Base-by-base conservation (phyloP, 306 rosid genomes). In the Prunus dulcis region DNA sequence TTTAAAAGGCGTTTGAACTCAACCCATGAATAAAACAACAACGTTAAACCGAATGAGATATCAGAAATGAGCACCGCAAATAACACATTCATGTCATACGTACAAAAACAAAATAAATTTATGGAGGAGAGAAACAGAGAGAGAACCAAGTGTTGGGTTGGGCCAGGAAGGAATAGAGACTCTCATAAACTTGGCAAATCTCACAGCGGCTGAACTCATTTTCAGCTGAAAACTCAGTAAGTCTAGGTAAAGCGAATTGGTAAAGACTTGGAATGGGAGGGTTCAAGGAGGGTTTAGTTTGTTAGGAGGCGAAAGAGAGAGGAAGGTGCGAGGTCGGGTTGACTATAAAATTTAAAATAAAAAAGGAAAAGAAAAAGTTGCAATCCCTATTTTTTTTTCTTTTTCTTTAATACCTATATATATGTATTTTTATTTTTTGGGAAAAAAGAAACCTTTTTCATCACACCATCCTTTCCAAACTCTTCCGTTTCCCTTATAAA, bases 151-250 rank as follows among this genome's bases (percentile, higher is more conserved):
- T 25, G 87, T 80, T 74, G 88, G 74, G 22, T 85, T 6, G 53
- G 85, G 79, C 34, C 65, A 50, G 3, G 57, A 32, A 22, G 84
- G 61, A 58, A 81, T 71, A 71, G 91, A 80, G 64, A 64, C 12
- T 78, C 88, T 87, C 50, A 87, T 78, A 76, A 78, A 66, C 84
- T 86, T 91, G 62, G 82, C 73, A 17, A 93, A 76, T 84, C 84
- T 81, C 65, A 46, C 22, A 7, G 88, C 87, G 50, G 75, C 38
- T 22, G 91, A 80, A 81, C 80, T 85, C 98, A 94, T 94, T 79
- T 79, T 76, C 57, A 63, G 80, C 79, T 7, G 34, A 50, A 68
- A 55, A 72, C 46, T 52, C 67, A 15, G 28, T 13, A 34, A 12
- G 46, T 27, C 14, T 20, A 20, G 69, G 0, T 60, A 47, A 15